Evolutionary conservation across 768 basidiomycete genomes (phyloP), one percentile per base, ranked within the genome.

Genomic region (Naganishia kalamii): DNA sequence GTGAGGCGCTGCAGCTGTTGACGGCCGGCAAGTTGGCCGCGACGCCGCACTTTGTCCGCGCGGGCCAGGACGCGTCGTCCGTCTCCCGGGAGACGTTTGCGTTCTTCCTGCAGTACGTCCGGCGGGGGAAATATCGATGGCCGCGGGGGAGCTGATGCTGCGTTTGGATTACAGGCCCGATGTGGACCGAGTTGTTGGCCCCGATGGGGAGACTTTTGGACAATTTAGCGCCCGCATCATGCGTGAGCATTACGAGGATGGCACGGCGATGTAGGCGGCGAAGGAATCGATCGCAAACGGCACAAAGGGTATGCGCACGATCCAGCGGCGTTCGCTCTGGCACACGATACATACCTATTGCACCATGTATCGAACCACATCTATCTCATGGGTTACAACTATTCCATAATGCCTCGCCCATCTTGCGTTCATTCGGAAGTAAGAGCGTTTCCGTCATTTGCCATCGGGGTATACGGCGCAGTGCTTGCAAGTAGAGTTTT

Each of bases 1-100:
- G 96, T 6, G 92, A 99, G 79, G 90, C 94, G 10, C 84, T 99
- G 23, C 87, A 96, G 76, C 81, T 97, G 25, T 87, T 93, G 25
- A 97, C 94, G 1, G 85, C 82, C 11, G 85, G 86, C 15, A 84
- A 82, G 62, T 81, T 99, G 17, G 84, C 87, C 46, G 96, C 96
- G 0, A 99, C 96, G 0, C 94, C 94, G 13, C 94, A 98, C 70
- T 96, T 90, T 69, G 94, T 98, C 46, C 85, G 87, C 66, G 86
- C 90, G 5, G 90, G 87, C 6, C 77, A 77, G 3, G 80, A 79
- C 40, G 62, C 12, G 49, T 29, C 77, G 59, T 79, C 80, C 27
- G 82, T 92, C 27, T 85, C 84, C 4, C 82, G 94, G 60, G 92
- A 98, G 77, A 97, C 96, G 0, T 77, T 81, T 62, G 81, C 81